A percentile compares a stretch with the other conserved stretches of the same genome.
These are phyloP conservation scores for Saprolegnia parasitica DNA, from an alignment of 352 stramenopile species.

Conservation along the genomic window DNA sequence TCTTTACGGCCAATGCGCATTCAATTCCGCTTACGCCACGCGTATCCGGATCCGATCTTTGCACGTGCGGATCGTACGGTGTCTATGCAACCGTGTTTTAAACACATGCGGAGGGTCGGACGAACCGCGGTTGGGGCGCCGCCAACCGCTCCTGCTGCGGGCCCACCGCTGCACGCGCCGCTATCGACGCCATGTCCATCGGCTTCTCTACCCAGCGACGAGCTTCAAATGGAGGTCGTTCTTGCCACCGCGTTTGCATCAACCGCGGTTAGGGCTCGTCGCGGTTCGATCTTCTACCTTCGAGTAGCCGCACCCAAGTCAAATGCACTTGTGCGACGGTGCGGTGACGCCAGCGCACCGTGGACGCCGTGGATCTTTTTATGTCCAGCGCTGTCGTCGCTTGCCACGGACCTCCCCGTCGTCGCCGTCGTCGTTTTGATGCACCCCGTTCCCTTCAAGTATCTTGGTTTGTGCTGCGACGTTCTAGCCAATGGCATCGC, in stretches of 20 bases:
- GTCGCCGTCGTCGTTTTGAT: not conserved
- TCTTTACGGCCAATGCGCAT: not conserved
- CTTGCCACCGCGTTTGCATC: too few relatives aligned
- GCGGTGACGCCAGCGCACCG: not conserved
- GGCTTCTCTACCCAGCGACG: too few relatives aligned
- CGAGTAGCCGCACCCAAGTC: not conserved
- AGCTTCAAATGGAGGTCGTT: too few relatives aligned
- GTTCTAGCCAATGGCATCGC: not conserved
- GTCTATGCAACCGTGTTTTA: not conserved
- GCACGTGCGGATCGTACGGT: not conserved
- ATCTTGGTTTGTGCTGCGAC: not conserved
- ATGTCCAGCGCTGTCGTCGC: not conserved
- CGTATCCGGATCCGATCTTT: not conserved
- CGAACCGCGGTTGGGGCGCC: too few relatives aligned
- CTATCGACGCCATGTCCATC: too few relatives aligned
- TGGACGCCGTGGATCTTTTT: not conserved
- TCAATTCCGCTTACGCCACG: not conserved
- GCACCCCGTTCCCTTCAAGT: slow-evolving; percentile 2
- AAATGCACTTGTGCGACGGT: not conserved
- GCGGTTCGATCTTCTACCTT: not conserved
- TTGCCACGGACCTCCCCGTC: not conserved
- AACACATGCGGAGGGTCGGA: too few relatives aligned
- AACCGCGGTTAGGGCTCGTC: not conserved
- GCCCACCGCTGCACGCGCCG: too few relatives aligned
- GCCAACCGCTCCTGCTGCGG: too few relatives aligned